These are phyloP conservation scores for Naematelia encephala DNA, from an alignment of 768 basidiomycete genomes.

Conservation along the genomic window DNA sequence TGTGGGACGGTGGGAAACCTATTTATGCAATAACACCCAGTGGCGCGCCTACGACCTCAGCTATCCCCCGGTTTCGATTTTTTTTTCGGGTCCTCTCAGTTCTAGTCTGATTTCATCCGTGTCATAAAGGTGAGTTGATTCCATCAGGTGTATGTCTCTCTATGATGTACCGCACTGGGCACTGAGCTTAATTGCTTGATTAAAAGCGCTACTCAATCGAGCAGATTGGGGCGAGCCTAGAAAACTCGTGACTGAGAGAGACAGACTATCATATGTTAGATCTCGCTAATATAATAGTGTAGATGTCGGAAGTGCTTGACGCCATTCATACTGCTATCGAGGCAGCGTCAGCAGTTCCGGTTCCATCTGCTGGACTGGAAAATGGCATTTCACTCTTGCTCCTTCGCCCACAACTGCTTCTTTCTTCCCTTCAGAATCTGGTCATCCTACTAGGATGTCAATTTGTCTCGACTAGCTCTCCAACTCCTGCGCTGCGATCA, in stretches of 20 bases:
- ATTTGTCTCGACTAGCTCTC: background rate
- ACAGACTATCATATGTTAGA: conserved; percentile 1
- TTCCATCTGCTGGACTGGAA: conserved; percentile 33
- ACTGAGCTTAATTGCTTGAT: conserved; percentile 44
- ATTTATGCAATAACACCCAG: too few relatives aligned
- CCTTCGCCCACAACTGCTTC: conserved; percentile 75
- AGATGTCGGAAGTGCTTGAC: background rate
- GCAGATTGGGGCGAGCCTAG: conserved; percentile 51
- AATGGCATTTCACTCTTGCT: conserved; percentile 84
- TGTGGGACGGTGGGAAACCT: too few relatives aligned
- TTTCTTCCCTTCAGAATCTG: conserved; percentile 82
- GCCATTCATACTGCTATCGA: background rate
- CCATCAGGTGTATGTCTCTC: conserved; percentile 8
- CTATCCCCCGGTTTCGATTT: too few relatives aligned
- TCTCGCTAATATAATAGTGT: background rate
- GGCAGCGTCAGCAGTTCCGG: background rate
- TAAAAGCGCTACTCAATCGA: conserved; percentile 40
- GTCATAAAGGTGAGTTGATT: background rate
- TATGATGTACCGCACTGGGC: conserved; percentile 50
- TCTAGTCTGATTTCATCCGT: background rate
- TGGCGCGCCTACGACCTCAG: too few relatives aligned
- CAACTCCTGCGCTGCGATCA: background rate
- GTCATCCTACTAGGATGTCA: conserved; percentile 57
- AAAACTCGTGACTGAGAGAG: conserved; percentile 52
- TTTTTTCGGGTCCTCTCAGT: too few relatives aligned